These are phyloP conservation scores for Madurella mycetomatis DNA, from an alignment of 2,329 filamentous ascomycete species.

Conservation along the genomic window DNA sequence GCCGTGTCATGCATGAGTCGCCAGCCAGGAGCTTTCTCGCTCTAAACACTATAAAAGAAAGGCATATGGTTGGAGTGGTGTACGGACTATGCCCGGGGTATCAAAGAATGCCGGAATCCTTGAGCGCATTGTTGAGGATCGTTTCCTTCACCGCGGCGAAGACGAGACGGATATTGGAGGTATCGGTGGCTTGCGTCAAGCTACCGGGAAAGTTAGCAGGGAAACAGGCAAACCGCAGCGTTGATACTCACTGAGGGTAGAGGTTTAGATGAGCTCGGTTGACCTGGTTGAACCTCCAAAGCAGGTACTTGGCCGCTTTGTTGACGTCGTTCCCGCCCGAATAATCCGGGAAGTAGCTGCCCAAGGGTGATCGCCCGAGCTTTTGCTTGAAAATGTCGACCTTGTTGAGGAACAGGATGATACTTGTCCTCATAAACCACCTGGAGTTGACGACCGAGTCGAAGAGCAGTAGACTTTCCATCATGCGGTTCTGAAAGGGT, in stretches of 20 bases:
- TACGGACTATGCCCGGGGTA: background rate
- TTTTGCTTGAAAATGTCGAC: constrained; percentile 98
- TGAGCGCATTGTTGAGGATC: constrained; percentile 95
- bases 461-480: constrained; percentile 94
- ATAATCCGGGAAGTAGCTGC: constrained; percentile 97
- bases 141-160: constrained; percentile 99
- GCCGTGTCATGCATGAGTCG: constrained; percentile 24
- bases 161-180: constrained; percentile 94
- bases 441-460: constrained; percentile 98
- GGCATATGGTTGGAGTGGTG: constrained; percentile 3
- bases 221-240: background rate
- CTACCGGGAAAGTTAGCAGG: constrained; percentile 43
- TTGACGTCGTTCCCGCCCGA: constrained; percentile 97
- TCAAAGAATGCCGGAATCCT: constrained; percentile 94
- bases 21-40: constrained; percentile 12
- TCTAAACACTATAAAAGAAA: constrained; percentile 19
- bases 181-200: constrained; percentile 97
- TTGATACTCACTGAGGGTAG: constrained; percentile 81
- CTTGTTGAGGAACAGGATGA: constrained; percentile 98
- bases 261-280: constrained; percentile 93
- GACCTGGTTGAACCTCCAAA: constrained; percentile 99
- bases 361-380: constrained; percentile 79
- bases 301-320: constrained; percentile 91
- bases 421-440: constrained; percentile 99
- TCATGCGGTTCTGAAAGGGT: constrained; percentile 83